A percentile compares a stretch with the other conserved stretches of the same genome.
These are phyloP conservation scores for Phytophthora multivora DNA, from an alignment of 352 stramenopile species.

Conservation along the genomic window DNA sequence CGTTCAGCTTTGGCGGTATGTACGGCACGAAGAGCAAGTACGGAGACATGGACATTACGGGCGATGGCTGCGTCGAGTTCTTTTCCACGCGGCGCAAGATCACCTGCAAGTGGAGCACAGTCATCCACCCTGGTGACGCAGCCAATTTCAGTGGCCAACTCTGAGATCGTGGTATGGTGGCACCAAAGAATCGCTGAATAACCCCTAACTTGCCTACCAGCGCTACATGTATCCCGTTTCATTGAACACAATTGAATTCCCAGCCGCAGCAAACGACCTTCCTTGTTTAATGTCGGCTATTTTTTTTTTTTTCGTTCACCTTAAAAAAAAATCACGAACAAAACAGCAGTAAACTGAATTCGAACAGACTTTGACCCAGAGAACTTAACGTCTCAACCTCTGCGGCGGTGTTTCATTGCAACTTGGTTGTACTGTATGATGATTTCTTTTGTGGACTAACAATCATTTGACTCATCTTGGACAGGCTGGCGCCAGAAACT, in stretches of 20 bases:
- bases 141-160: slow-evolving; percentile 80
- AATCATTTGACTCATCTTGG: slow-evolving; percentile 3
- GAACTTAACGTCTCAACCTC: no score
- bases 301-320: no score
- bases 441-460: slow-evolving; percentile 17
- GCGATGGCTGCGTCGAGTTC: slow-evolving; percentile 97
- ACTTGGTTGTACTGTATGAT: background rate
- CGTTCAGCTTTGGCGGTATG: slow-evolving; percentile 97
- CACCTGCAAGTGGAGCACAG: slow-evolving; percentile 93
- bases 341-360: no score
- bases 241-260: no score
- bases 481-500: slow-evolving; percentile 19
- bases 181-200: background rate
- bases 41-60: slow-evolving; percentile 98
- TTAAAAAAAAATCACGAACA: no score
- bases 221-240: no score
- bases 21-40: slow-evolving; percentile 98
- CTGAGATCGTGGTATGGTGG: slow-evolving; percentile 17
- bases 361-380: no score
- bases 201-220: background rate
- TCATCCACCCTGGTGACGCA: slow-evolving; percentile 50
- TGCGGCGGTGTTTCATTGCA: no score
- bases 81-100: slow-evolving; percentile 98
- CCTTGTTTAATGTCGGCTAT: no score
- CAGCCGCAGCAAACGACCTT: no score